phyloP scores from a whole-genome alignment of 306 rosid genomes.

The Quercus variabilis region DNA sequence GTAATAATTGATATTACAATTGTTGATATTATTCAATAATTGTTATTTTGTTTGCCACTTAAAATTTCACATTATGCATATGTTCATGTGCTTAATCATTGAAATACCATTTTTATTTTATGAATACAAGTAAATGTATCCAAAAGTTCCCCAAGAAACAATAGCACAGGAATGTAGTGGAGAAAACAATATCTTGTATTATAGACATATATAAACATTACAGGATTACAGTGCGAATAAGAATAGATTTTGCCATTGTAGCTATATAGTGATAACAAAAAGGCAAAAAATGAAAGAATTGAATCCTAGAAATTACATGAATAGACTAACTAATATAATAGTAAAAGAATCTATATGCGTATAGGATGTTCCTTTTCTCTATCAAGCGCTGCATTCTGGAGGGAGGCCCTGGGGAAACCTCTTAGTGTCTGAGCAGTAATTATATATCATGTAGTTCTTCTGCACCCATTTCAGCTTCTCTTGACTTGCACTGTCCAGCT shows the following conservation, averaged over 20 bases:
- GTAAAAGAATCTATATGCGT: neutral
- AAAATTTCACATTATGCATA: too few relatives aligned
- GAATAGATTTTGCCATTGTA: neutral
- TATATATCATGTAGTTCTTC: slow-evolving; percentile 63
- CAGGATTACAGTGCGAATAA: neutral
- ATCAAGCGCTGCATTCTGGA: slow-evolving; percentile 12
- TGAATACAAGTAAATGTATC: too few relatives aligned
- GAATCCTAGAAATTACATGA: neutral
- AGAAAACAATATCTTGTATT: neutral
- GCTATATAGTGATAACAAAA: neutral
- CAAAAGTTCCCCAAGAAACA: neutral
- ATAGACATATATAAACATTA: neutral
- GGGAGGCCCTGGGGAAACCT: slow-evolving; percentile 52
- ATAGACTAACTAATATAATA: neutral
- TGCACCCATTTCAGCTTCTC: slow-evolving; percentile 46
- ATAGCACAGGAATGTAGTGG: neutral
- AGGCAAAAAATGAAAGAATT: slow-evolving; percentile 33
- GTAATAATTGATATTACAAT: too few relatives aligned
- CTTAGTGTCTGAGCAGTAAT: slow-evolving; percentile 46
- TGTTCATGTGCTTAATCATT: too few relatives aligned
- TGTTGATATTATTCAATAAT: too few relatives aligned
- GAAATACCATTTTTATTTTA: too few relatives aligned
- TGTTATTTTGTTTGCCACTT: too few relatives aligned
- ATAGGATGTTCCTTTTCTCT: neutral
- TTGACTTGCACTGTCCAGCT: slow-evolving; percentile 34